Conservation (phyloP, 2,329 filamentous ascomycete genomes). For the Fusarium stilboides region DNA sequence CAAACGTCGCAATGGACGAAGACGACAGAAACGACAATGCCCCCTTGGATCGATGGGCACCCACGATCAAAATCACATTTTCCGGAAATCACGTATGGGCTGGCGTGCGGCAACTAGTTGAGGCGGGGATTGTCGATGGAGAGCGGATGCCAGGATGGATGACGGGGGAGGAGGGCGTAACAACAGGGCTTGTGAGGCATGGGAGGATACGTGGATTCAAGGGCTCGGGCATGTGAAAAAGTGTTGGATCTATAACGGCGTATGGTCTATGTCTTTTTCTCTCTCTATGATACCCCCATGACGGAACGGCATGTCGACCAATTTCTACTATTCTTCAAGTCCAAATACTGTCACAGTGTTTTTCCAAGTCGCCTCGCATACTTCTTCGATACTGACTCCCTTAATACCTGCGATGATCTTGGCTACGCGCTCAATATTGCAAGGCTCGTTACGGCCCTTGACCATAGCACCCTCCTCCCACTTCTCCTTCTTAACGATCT, state of each 20-base stretch:
- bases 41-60: constrained; percentile 52
- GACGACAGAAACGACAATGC: constrained; percentile 48
- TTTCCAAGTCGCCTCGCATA: constrained; percentile 87
- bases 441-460: constrained; percentile 95
- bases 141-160: constrained; percentile 90
- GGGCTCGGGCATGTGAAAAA: constrained; percentile 66
- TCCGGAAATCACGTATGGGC: constrained; percentile 85
- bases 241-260: constrained; percentile 37
- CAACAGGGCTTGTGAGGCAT: constrained; percentile 76
- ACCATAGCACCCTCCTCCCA: constrained; percentile 91
- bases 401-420: constrained; percentile 91
- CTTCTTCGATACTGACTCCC: constrained; percentile 81
- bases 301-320: constrained; percentile 22
- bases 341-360: constrained; percentile 88
- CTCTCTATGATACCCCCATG: constrained; percentile 53
- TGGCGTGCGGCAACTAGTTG: constrained; percentile 83
- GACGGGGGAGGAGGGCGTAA: constrained; percentile 89
- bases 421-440: constrained; percentile 88
- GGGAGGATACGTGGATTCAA: constrained; percentile 75
- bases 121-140: constrained; percentile 81
- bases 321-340: constrained; percentile 62
- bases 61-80: constrained; percentile 74
- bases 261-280: constrained; percentile 48
- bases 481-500: constrained; percentile 94
- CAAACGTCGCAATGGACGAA: constrained; percentile 39